These are phyloP conservation scores for Suillus occidentalis DNA, from an alignment of 768 basidiomycete genomes.

Conservation along the genomic window DNA sequence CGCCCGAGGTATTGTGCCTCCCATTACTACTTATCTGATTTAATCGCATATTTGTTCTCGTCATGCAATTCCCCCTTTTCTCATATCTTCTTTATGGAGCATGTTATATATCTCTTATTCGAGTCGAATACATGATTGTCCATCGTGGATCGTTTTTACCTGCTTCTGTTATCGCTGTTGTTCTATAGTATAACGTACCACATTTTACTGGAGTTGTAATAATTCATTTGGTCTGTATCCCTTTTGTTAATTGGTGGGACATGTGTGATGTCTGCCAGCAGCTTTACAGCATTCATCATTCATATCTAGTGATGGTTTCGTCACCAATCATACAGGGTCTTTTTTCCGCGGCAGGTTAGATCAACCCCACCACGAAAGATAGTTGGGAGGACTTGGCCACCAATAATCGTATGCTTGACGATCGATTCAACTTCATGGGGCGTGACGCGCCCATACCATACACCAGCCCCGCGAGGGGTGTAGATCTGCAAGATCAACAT, in stretches of 20 bases:
- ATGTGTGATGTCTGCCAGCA: neutral
- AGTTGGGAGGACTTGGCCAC: slow-evolving; percentile 80
- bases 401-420: slow-evolving; percentile 83
- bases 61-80: slow-evolving; percentile 9
- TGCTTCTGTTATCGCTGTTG: slow-evolving; percentile 10
- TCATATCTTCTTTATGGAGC: slow-evolving; percentile 2
- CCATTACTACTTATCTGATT: slow-evolving; percentile 8
- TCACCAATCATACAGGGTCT: slow-evolving; percentile 73
- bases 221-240: slow-evolving; percentile 8
- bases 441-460: slow-evolving; percentile 95
- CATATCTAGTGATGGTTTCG: neutral
- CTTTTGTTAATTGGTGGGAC: slow-evolving; percentile 1
- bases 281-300: neutral
- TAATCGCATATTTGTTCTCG: slow-evolving; percentile 10
- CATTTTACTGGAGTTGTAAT: slow-evolving; percentile 27
- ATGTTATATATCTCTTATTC: slow-evolving; percentile 7
- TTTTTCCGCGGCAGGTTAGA: slow-evolving; percentile 66
- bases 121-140: neutral
- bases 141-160: neutral
- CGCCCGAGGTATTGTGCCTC: neutral
- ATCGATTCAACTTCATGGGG: slow-evolving; percentile 86
- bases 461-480: slow-evolving; percentile 78
- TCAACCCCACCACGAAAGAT: slow-evolving; percentile 87
- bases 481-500: slow-evolving; percentile 57
- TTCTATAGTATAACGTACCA: slow-evolving; percentile 27